Base-by-base conservation (phyloP, 345 rosid species). In the Gossypium mustelinum region DNA sequence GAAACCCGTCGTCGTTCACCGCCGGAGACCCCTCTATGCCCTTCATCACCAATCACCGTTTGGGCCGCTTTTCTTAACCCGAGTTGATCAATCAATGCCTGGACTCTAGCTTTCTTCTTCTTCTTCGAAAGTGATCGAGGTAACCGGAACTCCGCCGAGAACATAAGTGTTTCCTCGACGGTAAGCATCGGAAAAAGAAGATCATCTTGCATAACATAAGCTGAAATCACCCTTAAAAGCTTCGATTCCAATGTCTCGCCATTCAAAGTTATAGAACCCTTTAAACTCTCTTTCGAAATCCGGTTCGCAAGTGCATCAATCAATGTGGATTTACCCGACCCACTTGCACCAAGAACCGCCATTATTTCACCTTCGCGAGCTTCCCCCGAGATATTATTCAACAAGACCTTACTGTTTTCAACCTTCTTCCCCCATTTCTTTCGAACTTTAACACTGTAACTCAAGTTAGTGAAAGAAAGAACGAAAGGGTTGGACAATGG, bases 201-300 rank as follows among this genome's bases (percentile, higher is more conserved):
- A 76, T 94, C 98, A 50, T 94, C 98, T 75, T 94, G 98, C 98
- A 89, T 91, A 3, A 95, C 99, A 69, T 95, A 95, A 47, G 98
- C 98, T 0, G 99, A 95, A 22, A 95, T 95, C 65, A 90, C 90
- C 83, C 88, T 95, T 87, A 87, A 79, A 13, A 95, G 80, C 60
- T 86, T 79, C 1, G 98, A 91, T 59, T 89, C 94, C 73, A 95
- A 79, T 41, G 80, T 82, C 75, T 95, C 94, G 17, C 93, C 93
- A 57, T 93, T 95, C 79, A 95, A 82, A 56, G 85, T 88, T 68
- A 94, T 85, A 1, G 94, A 78, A 12, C 98, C 98, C 77, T 76
- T 84, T 17, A 94, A 83, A 75, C 97, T 92, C 7, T 86, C 97
- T 80, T 84, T 89, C 0, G 94, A 80, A 66, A 94, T 94, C 77